Evolutionary conservation across 2,329 filamentous ascomycete genomes (phyloP), one percentile per base, ranked within the genome.

Genomic region (Colletotrichum tropicale): DNA sequence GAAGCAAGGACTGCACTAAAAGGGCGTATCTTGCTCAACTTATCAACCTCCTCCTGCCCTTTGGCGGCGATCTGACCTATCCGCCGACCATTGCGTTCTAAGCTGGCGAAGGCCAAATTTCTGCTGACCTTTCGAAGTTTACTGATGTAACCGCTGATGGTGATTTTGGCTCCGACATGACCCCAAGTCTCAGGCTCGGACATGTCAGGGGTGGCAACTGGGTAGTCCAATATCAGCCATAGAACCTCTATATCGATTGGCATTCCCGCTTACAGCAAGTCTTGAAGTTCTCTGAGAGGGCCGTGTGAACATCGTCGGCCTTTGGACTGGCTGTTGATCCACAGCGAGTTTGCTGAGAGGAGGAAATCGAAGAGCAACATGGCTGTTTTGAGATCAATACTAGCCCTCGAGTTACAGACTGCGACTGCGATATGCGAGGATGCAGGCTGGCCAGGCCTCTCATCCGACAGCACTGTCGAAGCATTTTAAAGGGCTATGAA

Each of bases 101-200:
- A 81, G 79, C 93, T 89, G 64, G 93, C 93, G 81, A 98, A 98
- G 3, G 91, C 91, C 24, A 98, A 86, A 52, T 90, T 91, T 70
- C 92, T 92, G 32, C 92, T 92, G 26, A 96, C 87, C 79, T 94
- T 91, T 76, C 91, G 90, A 34, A 92, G 89, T 75, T 91, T 91
- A 30, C 92, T 91, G 1, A 98, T 84, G 79, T 96, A 97, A 24
- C 96, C 96, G 82, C 93, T 89, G 1, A 94, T 83, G 1, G 88
- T 87, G 36, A 94, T 87, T 24, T 85, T 80, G 48, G 9, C 86
- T 61, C 48, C 85, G 84, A 8, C 81, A 16, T 30, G 73, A 24
- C 18, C 38, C 56, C 83, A 85, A 1, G 77, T 77, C 3, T 69
- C 65, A 2, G 76, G 69, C 0, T 78, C 62, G 13, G 83, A 83